Conservation (phyloP, 768 basidiomycete genomes). For the Hemileccinum impolitum region DNA sequence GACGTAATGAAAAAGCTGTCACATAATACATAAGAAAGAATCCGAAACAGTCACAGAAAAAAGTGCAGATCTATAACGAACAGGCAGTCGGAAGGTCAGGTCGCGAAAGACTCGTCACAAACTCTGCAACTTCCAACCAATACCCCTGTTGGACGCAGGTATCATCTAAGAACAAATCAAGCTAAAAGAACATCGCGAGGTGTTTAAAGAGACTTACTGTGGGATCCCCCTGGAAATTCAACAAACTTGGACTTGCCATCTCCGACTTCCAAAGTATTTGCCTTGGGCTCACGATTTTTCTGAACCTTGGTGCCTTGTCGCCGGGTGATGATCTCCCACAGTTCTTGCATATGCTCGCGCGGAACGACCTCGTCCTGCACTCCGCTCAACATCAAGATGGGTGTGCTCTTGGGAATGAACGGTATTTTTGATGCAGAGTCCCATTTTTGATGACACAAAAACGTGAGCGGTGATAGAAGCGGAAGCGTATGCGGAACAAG, state of each 20-base stretch:
- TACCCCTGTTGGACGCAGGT: slow-evolving; percentile 55
- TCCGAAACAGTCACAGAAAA: background rate
- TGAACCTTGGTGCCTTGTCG: slow-evolving; percentile 38
- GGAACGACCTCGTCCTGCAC: slow-evolving; percentile 52
- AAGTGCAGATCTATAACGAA: background rate
- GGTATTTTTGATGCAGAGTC: slow-evolving; percentile 67
- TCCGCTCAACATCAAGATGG: slow-evolving; percentile 84
- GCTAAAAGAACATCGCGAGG: background rate
- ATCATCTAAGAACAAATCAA: slow-evolving; percentile 38
- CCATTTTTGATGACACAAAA: slow-evolving; percentile 88
- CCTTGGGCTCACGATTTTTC: slow-evolving; percentile 23
- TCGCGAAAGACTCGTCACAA: slow-evolving; percentile 33
- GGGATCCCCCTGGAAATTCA: slow-evolving; percentile 51
- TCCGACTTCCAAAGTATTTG: slow-evolving; percentile 43
- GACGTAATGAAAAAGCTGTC: background rate
- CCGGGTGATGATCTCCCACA: slow-evolving; percentile 59
- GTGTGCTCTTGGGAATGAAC: slow-evolving; percentile 58
- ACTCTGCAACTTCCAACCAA: slow-evolving; percentile 50
- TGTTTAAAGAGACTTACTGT: slow-evolving; percentile 42
- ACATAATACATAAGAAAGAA: background rate
- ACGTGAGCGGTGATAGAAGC: slow-evolving; percentile 64
- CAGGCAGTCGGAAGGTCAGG: background rate
- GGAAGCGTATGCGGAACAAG: slow-evolving; percentile 84
- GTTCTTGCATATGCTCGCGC: slow-evolving; percentile 52
- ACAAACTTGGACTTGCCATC: slow-evolving; percentile 53